These are phyloP conservation scores for Heliophila coronopifolia DNA, from an alignment of 441 rosid genomes.

Conservation along the genomic window DNA sequence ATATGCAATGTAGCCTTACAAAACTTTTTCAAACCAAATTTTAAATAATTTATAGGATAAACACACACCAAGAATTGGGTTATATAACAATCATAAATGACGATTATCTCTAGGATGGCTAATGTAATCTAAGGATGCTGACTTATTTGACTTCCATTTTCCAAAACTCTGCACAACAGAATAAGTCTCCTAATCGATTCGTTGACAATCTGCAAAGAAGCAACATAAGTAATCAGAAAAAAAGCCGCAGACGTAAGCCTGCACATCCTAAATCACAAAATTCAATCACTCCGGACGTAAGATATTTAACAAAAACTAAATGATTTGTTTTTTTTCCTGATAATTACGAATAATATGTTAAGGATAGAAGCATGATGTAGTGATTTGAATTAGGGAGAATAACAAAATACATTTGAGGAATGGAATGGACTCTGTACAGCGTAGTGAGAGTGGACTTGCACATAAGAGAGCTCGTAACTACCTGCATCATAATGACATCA, in stretches of 20 bases:
- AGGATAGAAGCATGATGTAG: no score
- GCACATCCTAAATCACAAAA: no score
- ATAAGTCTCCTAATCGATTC: neutral
- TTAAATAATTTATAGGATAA: neutral
- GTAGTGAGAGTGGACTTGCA: no score
- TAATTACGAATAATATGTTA: no score
- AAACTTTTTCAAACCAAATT: neutral
- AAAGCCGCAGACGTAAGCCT: neutral
- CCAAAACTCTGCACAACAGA: slow-evolving; percentile 4
- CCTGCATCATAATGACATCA: no score
- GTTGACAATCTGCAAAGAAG: slow-evolving; percentile 17
- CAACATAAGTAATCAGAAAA: slow-evolving; percentile 4
- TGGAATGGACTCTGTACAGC: no score
- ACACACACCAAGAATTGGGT: neutral
- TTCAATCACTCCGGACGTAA: no score
- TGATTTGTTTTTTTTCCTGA: no score
- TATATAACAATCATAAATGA: neutral
- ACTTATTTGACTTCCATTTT: slow-evolving; percentile 2
- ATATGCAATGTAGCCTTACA: neutral
- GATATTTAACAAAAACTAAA: no score
- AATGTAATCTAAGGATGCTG: slow-evolving; percentile 2
- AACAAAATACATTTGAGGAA: no score
- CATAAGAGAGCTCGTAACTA: no score
- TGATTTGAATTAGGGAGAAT: no score
- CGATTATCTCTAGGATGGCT: neutral